Base-by-base conservation (phyloP, 176 grass and related monocot species). In the Puccinellia tenuiflora region DNA sequence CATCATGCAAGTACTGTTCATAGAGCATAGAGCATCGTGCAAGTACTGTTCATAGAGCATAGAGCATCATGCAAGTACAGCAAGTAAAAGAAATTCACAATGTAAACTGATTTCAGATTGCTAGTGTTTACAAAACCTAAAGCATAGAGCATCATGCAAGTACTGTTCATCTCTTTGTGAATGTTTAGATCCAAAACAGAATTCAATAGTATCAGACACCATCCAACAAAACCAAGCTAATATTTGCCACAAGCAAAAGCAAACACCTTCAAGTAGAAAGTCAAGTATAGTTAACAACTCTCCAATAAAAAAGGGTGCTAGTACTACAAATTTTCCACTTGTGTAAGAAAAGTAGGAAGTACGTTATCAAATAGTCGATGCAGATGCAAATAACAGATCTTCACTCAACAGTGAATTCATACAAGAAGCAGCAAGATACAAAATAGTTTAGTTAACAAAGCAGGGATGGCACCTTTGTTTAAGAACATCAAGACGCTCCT, bases 401-500 rank as follows among this genome's bases (percentile, higher is more conserved):
- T 72, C 47, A 57, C 50, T 56, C 15, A 29, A 82, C 22, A 56
- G 18, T 34, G 20, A 53, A 54, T 56, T 79, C 22, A 82, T 56
- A 13, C 5, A 30, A 81, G 22, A 43, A 56, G 67, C 17, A 67
- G 22, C 77, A 37, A 71, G 53, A 57, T 11, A 72, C 24, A 22
- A 39, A 59, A 33, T 22, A 29, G 3, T 21, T 18, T 5, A 42
- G 48, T 82, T 14, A 79, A 54, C n/a, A 59, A 72, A 55, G 62
- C 29, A 68, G n/a, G 47, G 31, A 43, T 22, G 6, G 15, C 88
- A 98, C 92, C 96, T 91, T 57, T 93, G 74, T 70, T 86, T 88
- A 52, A 98, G 88, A 78, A 91, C 73, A 30, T 95, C 92, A 53
- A 98, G 66, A 50, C 96, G 85, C 56, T 98, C 96, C 77, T 98